Percentiles rank a stretch among this genome's conserved stretches.
These are phyloP conservation scores for Penicillium sp. DNA, from an alignment of 2,329 filamentous ascomycete genomes.

Conservation along the genomic window DNA sequence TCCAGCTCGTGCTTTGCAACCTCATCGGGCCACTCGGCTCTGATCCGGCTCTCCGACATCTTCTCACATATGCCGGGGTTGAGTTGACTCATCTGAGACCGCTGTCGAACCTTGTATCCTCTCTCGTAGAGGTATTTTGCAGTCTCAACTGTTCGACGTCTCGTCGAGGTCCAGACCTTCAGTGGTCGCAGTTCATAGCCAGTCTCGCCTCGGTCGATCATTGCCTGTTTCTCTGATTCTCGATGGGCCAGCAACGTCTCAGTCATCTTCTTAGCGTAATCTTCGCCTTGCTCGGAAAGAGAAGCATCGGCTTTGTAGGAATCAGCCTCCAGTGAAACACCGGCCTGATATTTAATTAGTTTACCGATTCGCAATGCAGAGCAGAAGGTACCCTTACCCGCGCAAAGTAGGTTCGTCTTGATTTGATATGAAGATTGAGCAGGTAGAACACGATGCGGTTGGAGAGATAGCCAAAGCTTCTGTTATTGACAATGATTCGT, in stretches of 20 bases:
- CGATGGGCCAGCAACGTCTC: conserved; percentile 77
- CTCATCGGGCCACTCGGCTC: conserved; percentile 79
- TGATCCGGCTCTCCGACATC: conserved; percentile 77
- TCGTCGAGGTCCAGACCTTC: conserved; percentile 91
- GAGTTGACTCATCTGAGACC: conserved; percentile 94
- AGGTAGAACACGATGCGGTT: conserved; percentile 98
- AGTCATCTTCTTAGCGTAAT: conserved; percentile 80
- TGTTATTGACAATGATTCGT: conserved; percentile 91
- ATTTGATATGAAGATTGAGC: conserved; percentile 95
- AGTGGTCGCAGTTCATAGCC: conserved; percentile 70
- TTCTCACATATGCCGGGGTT: conserved; percentile 96
- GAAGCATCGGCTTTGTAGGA: conserved; percentile 88
- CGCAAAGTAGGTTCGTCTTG: conserved; percentile 86
- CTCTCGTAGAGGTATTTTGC: conserved; percentile 70
- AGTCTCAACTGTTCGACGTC: conserved; percentile 85
- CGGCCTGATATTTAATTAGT: conserved; percentile 49
- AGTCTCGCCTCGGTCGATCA: conserved; percentile 63
- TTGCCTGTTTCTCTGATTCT: conserved; percentile 67
- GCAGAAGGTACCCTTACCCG: conserved; percentile 46
- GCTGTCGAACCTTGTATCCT: conserved; percentile 81
- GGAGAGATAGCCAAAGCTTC: conserved; percentile 91
- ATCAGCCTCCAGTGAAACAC: conserved; percentile 79
- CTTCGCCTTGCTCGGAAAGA: conserved; percentile 70
- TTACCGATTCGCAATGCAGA: background rate
- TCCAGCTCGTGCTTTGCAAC: conserved; percentile 88